Evolutionary conservation across 2,329 filamentous ascomycete species (phyloP), one percentile per base, ranked within the genome.

Genomic region (Pseudocercospora ulei): DNA sequence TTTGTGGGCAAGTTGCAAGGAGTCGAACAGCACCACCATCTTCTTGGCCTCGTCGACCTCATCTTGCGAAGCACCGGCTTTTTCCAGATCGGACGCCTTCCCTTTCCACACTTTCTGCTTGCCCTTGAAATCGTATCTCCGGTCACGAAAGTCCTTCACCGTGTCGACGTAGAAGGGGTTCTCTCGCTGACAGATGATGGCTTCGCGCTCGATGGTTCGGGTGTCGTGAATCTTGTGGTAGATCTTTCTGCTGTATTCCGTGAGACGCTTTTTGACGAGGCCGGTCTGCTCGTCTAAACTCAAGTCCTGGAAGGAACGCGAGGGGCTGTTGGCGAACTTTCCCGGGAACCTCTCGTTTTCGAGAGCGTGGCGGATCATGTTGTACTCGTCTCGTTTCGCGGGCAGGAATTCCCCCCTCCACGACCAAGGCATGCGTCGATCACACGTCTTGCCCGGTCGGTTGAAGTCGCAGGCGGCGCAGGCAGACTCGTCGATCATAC

Each of bases 381-480:
- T 96, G 72, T 98, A 98, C 58, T 98, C 90, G 58, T 96, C 88
- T 49, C 86, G 76, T 60, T 98, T 96, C 0, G 90, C 86, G 2
- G 90, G 90, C 16, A 98, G 67, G 56, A 93, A 98, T 60, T 98
- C 90, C 56, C 90, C 90, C 77, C 90, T 78, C 90, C 90, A 98
- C 1, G 90, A 77, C 90, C 90, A 98, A 1, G 92, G 90, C 65
- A 98, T 65, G 51, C 92, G 75, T 54, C 90, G 75, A 64, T 98
- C 90, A 58, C 90, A 98, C 0, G 86, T 96, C 64, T 98, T 98
- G 19, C 90, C 90, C 0, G 90, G 90, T 28, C 90, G 72, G 52
- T 98, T 98, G 69, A 98, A 98, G 60, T 98, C 92, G 62, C 92
- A 98, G 7, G 90, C 87, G 2, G 90, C 90, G 56, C 92, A 98